Conservation (phyloP, 2,329 filamentous ascomycete genomes). For the Pseudopyricularia javanii region DNA sequence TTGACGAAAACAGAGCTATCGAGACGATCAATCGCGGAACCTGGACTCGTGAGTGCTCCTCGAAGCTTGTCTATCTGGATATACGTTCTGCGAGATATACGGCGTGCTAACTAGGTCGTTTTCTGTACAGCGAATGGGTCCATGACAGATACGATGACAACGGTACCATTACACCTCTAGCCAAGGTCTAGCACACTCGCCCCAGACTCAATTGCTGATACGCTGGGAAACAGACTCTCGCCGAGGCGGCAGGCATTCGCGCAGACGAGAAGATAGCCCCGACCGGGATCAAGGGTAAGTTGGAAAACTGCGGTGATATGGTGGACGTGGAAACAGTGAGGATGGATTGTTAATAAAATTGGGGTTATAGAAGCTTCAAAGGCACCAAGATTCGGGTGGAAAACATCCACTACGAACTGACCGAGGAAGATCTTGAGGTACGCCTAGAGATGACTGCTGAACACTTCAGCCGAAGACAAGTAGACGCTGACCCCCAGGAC, state of each 20-base stretch:
- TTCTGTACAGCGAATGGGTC: slow-evolving; percentile 65
- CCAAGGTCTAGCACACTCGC: not conserved
- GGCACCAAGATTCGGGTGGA: slow-evolving; percentile 71
- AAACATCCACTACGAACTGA: slow-evolving; percentile 87
- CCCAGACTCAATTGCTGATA: not conserved
- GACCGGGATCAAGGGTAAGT: not conserved
- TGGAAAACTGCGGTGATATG: not conserved
- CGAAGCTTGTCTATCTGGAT: not conserved
- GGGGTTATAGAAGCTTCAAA: slow-evolving; percentile 9
- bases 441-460: not conserved
- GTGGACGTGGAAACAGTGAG: not conserved
- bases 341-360: not conserved
- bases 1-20: slow-evolving; percentile 37
- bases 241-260: slow-evolving; percentile 1
- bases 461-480: not conserved
- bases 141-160: slow-evolving; percentile 81
- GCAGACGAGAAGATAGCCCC: not conserved
- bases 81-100: not conserved
- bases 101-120: not conserved
- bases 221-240: not conserved
- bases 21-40: slow-evolving; percentile 50
- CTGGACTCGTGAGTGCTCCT: slow-evolving; percentile 52
- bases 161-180: slow-evolving; percentile 26
- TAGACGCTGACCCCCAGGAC: slow-evolving; percentile 12
- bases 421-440: slow-evolving; percentile 72